Evolutionary conservation across 768 basidiomycete genomes (phyloP), one percentile per base, ranked within the genome.

Genomic region (Termitomyces sp.): DNA sequence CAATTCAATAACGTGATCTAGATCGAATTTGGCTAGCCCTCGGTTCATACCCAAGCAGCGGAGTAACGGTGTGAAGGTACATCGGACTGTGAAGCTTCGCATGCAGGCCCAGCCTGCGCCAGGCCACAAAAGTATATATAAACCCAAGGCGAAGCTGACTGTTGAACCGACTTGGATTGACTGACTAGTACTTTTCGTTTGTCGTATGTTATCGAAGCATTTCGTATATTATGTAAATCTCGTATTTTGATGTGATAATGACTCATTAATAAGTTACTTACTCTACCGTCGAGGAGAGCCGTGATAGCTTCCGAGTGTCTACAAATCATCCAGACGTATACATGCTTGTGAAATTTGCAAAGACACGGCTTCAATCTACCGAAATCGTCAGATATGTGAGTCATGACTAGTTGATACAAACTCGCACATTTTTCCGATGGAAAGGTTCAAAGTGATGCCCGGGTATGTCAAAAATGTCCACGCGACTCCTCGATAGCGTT

Each of bases 371-470:
- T 28, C 26, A 30, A 51, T 40, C 50, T 51, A 41, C 41, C 3
- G 11, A 40, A 3, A 6, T 28, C 26, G n/a, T 51, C 50, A 51
- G 26, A 26, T 40, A 38, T 38, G 5, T 5, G 8, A 3, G 3
- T 10, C n/a, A 2, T 12, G 3, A n/a, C 6, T 12, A 51, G 17
- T 17, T 6, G 9, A 19, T 19, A 3, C 7, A 12, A 50, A 23
- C 0, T 64, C 72, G 11, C 59, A 88, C 87, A 63, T 84, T 78
- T 9, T 60, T 57, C 9, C 67, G 57, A 46, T 76, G 71, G 64
- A 89, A 89, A 0, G 79, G 73, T 60, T 78, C 67, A 58, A 89
- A 88, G 60, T 89, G 87, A 65, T 88, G 68, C 0, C 87, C 87
- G 0, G 86, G 82, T 3, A 89, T 80, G 58, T 83, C 79, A 42